These are phyloP conservation scores for Metschnikowia lachancei DNA, from an alignment of 805 yeast genomes.

Conservation along the genomic window DNA sequence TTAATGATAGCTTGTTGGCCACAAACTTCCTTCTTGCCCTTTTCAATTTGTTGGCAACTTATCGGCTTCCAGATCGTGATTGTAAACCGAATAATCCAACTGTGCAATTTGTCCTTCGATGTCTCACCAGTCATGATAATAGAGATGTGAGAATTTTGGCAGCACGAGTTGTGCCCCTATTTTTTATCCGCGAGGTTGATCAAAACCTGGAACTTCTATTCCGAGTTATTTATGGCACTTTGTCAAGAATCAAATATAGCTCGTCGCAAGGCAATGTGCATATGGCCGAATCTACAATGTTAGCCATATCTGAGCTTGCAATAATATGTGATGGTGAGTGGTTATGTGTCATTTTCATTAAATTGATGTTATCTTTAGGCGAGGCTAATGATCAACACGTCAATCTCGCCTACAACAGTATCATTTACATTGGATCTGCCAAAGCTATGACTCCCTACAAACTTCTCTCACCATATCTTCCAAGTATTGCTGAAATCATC, in stretches of 20 bases:
- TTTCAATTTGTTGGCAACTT: slow-evolving; percentile 51
- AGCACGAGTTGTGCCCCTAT: slow-evolving; percentile 52
- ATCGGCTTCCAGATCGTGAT: slow-evolving; percentile 42
- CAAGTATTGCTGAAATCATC: slow-evolving; percentile 62
- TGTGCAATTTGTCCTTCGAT: slow-evolving; percentile 42
- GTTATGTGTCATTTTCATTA: slow-evolving; percentile 61
- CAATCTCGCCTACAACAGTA: slow-evolving; percentile 64
- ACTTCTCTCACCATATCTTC: slow-evolving; percentile 74
- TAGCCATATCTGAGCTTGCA: slow-evolving; percentile 64
- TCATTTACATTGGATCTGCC: slow-evolving; percentile 55
- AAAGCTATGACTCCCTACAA: slow-evolving; percentile 71
- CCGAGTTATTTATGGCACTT: slow-evolving; percentile 39
- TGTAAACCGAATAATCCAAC: slow-evolving; percentile 23
- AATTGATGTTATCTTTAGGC: slow-evolving; percentile 63
- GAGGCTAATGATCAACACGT: slow-evolving; percentile 63
- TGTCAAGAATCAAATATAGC: slow-evolving; percentile 43
- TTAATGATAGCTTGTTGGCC: slow-evolving; percentile 26
- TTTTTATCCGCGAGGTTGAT: slow-evolving; percentile 38
- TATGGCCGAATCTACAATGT: slow-evolving; percentile 57
- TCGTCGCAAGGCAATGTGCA: slow-evolving; percentile 29
- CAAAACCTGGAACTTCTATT: slow-evolving; percentile 43
- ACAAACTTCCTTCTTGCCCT: slow-evolving; percentile 48
- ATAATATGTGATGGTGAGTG: slow-evolving; percentile 62
- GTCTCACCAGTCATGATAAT: slow-evolving; percentile 39
- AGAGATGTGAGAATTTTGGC: slow-evolving; percentile 57